Evolutionary conservation across 495 filamentous ascomycete species (phyloP).

Genomic region (Wilcoxina mikolae): DNA sequence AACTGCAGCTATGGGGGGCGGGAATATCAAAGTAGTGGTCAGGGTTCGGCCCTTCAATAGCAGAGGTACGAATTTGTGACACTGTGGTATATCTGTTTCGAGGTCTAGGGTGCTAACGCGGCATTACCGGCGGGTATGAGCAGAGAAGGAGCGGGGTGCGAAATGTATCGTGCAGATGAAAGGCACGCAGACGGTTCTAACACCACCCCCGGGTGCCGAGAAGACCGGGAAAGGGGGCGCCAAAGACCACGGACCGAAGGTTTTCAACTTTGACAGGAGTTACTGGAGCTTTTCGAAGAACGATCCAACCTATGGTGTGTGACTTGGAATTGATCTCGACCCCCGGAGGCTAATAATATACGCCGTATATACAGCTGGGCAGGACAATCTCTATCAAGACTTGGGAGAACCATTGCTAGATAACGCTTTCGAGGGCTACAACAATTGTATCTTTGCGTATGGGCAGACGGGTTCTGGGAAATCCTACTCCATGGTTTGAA

Average conservation of each 20-base stretch:
- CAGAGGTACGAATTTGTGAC: slow-evolving; percentile 49
- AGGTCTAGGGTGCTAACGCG: slow-evolving; percentile 4
- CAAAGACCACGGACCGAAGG: slow-evolving; percentile 59
- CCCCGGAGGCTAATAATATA: background rate
- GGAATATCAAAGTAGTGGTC: slow-evolving; percentile 99
- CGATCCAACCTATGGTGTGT: slow-evolving; percentile 54
- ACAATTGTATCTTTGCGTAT: slow-evolving; percentile 99
- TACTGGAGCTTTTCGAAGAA: slow-evolving; percentile 94
- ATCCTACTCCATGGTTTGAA: slow-evolving; percentile 77
- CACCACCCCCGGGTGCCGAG: slow-evolving; percentile 45
- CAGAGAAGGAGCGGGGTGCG: slow-evolving; percentile 72
- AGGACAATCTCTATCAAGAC: slow-evolving; percentile 76
- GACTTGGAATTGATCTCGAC: background rate
- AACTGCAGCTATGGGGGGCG: slow-evolving; percentile 40
- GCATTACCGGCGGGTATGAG: background rate
- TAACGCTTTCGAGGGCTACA: slow-evolving; percentile 97
- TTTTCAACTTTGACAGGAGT: slow-evolving; percentile 88
- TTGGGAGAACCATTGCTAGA: slow-evolving; percentile 82
- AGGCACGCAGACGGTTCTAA: slow-evolving; percentile 74
- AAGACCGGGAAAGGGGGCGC: slow-evolving; percentile 48
- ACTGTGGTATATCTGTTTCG: background rate
- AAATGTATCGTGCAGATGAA: slow-evolving; percentile 99
- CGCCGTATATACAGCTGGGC: slow-evolving; percentile 40
- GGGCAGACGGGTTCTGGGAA: slow-evolving; percentile 98
- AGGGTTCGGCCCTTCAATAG: slow-evolving; percentile 80